Evolutionary conservation across 1,284 basidiomycete genomes (phyloP).

Genomic region (Microbotryum intermedium): DNA sequence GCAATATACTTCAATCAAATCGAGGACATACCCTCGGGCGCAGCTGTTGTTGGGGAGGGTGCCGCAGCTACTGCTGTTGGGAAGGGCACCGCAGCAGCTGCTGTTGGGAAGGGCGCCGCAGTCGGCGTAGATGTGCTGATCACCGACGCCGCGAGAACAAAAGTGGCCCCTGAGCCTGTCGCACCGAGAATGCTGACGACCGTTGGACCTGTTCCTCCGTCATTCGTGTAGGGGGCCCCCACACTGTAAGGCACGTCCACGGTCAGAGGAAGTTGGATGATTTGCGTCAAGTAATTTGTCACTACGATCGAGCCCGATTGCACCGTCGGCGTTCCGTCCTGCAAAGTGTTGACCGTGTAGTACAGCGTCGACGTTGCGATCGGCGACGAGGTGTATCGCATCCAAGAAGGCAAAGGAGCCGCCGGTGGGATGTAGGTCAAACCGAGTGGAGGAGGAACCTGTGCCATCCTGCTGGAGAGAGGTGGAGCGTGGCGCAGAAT

Average conservation of each 20-base stretch:
- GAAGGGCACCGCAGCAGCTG: too few species aligned
- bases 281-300: constrained; percentile 14
- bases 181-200: constrained; percentile 9
- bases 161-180: constrained; percentile 1
- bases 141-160: too few species aligned
- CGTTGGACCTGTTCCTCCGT: constrained; percentile 12
- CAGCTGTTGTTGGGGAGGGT: too few species aligned
- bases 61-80: too few species aligned
- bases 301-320: not conserved
- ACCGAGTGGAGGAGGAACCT: constrained; percentile 2
- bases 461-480: too few species aligned
- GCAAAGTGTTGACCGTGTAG: constrained; percentile 15
- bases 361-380: constrained; percentile 6
- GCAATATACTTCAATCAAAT: too few species aligned
- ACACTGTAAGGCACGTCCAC: constrained; percentile 3
- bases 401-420: constrained; percentile 15
- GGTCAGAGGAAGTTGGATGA: constrained; percentile 23
- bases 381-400: constrained; percentile 7
- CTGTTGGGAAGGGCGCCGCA: too few species aligned
- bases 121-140: too few species aligned
- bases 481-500: too few species aligned
- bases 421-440: constrained; percentile 11
- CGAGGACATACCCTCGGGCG: too few species aligned
- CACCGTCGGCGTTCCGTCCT: constrained; percentile 9
- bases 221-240: constrained; percentile 11